These are phyloP conservation scores for Paramecium caudatum DNA, from an alignment of 73 alveolate species.

Conservation along the genomic window DNA sequence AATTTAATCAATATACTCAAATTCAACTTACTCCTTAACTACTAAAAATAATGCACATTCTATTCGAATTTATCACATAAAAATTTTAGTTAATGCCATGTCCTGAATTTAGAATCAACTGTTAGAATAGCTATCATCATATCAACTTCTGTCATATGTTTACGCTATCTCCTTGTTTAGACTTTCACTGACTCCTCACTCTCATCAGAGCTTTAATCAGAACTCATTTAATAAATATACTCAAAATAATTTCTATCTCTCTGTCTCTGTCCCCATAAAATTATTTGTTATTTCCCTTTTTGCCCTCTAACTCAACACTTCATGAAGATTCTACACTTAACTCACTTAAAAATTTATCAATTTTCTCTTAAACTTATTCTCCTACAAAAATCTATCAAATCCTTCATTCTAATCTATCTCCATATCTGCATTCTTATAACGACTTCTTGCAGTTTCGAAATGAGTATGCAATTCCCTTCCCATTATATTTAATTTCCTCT, in stretches of 20 bases:
- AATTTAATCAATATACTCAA: background rate
- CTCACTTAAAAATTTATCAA: conserved; percentile 10
- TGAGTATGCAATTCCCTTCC: conserved; percentile 14
- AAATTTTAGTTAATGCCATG: background rate
- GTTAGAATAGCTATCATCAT: background rate
- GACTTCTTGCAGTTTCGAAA: conserved; percentile 32
- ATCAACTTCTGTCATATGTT: background rate
- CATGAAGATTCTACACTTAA: conserved; percentile 26
- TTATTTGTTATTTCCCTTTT: conserved; percentile 39
- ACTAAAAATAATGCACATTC: conserved; percentile 1
- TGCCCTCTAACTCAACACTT: conserved; percentile 4
- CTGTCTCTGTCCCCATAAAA: conserved; percentile 29
- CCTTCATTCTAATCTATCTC: conserved; percentile 30
- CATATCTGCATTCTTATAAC: conserved; percentile 7
- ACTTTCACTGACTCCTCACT: conserved; percentile 30
- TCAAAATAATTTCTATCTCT: conserved; percentile 39
- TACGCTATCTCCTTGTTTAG: background rate
- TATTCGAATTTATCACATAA: background rate
- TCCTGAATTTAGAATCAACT: background rate
- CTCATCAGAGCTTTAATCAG: conserved; percentile 46
- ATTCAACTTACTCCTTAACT: background rate
- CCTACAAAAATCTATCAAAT: conserved; percentile 41
- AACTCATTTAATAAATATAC: conserved; percentile 12
- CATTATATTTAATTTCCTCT: background rate
- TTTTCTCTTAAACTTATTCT: background rate